These are phyloP conservation scores for Podaxis sp. DNA, from an alignment of 768 basidiomycete species.

Conservation along the genomic window DNA sequence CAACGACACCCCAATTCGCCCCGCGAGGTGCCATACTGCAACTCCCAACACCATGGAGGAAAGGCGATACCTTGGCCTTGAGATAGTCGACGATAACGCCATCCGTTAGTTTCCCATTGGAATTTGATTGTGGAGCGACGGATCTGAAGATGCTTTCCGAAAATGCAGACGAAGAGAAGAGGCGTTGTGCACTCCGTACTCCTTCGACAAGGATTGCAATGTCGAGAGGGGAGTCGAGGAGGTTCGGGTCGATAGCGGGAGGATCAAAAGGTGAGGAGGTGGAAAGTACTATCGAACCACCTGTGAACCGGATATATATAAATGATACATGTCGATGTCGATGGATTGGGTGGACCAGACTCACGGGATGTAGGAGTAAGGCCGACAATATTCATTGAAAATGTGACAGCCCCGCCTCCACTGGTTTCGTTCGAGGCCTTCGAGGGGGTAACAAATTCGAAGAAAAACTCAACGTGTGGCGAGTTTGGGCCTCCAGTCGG, in stretches of 20 bases:
- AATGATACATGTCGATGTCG: background rate
- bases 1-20: slow-evolving; percentile 15
- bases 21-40: slow-evolving; percentile 11
- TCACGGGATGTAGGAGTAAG: background rate
- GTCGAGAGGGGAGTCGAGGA: slow-evolving; percentile 3
- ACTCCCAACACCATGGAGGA: slow-evolving; percentile 12
- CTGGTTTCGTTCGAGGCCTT: background rate
- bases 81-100: background rate
- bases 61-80: background rate
- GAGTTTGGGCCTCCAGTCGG: slow-evolving; percentile 6
- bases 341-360: background rate
- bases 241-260: slow-evolving; percentile 14
- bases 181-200: background rate
- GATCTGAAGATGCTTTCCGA: background rate
- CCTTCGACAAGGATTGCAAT: slow-evolving; percentile 3
- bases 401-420: too few relatives aligned
- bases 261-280: slow-evolving; percentile 12
- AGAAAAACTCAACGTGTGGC: background rate
- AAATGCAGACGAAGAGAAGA: background rate
- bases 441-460: background rate
- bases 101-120: background rate
- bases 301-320: slow-evolving; percentile 1
- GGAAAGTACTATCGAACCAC: slow-evolving; percentile 15
- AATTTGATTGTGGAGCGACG: background rate
- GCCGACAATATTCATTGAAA: background rate